Evolutionary conservation across 2,329 filamentous ascomycete species (phyloP).

Genomic region (Colletotrichum noveboracense): DNA sequence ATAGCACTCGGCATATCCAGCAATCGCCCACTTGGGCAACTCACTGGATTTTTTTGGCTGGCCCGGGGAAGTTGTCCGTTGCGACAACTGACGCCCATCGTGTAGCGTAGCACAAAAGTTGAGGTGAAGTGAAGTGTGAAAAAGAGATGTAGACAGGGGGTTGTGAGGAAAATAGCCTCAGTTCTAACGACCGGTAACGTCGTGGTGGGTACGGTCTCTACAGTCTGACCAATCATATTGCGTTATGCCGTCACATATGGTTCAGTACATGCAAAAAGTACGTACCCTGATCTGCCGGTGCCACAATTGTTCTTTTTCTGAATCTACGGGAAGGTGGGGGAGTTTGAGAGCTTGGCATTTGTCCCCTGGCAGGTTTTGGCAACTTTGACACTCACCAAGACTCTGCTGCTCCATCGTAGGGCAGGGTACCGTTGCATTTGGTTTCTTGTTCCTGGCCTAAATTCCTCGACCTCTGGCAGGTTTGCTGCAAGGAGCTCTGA

Average conservation of each 20-base stretch:
- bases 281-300: neutral
- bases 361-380: neutral
- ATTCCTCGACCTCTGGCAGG: neutral
- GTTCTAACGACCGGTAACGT: neutral
- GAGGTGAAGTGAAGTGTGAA: neutral
- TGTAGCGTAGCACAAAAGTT: neutral
- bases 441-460: neutral
- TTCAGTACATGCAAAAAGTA: neutral
- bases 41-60: neutral
- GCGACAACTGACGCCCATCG: neutral
- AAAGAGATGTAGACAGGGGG: neutral
- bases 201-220: neutral
- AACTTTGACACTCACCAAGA: neutral
- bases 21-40: neutral
- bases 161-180: neutral
- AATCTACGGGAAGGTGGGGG: slow-evolving; percentile 5
- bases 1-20: neutral
- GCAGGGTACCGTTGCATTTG: neutral
- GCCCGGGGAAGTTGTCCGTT: neutral
- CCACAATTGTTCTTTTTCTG: neutral
- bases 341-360: slow-evolving; percentile 8
- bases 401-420: neutral
- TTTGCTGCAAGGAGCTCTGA: neutral
- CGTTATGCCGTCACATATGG: neutral
- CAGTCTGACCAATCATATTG: neutral